Evolutionary conservation across 2,329 filamentous ascomycete genomes (phyloP).

Genomic region (Sclerotiophoma versabilis): DNA sequence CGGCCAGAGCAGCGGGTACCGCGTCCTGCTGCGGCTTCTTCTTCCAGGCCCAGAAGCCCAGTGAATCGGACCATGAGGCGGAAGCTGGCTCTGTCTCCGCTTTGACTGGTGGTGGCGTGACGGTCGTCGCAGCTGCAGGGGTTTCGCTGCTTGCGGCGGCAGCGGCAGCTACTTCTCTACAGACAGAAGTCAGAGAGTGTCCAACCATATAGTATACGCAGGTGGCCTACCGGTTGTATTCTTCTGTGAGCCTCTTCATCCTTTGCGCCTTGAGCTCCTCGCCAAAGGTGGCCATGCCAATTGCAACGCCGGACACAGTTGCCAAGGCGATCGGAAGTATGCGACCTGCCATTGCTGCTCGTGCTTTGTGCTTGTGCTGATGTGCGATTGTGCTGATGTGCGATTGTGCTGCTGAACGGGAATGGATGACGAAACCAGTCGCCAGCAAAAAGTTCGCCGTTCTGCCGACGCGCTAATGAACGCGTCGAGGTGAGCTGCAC

Average conservation of each 20-base stretch:
- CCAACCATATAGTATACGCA: neutral
- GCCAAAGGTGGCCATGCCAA: slow-evolving; percentile 44
- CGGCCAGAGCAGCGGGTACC: slow-evolving; percentile 63
- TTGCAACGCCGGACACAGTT: slow-evolving; percentile 40
- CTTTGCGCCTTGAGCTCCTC: slow-evolving; percentile 45
- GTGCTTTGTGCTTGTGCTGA: neutral
- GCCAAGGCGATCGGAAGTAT: slow-evolving; percentile 45
- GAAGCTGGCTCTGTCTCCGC: slow-evolving; percentile 18
- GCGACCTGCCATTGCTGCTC: slow-evolving; percentile 38
- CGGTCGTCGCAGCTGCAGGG: slow-evolving; percentile 17
- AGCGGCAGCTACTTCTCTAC: slow-evolving; percentile 36
- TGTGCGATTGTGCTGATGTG: neutral
- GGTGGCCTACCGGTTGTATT: slow-evolving; percentile 40
- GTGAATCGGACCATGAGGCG: slow-evolving; percentile 37
- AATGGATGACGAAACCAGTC: slow-evolving; percentile 28
- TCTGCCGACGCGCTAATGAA: slow-evolving; percentile 27
- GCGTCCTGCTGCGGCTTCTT: slow-evolving; percentile 48
- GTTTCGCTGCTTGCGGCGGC: slow-evolving; percentile 26
- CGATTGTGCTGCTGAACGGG: neutral
- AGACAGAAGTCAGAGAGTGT: slow-evolving; percentile 19
- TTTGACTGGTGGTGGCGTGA: slow-evolving; percentile 15
- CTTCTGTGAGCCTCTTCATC: slow-evolving; percentile 41
- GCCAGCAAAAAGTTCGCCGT: slow-evolving; percentile 26
- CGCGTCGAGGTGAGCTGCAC: slow-evolving; percentile 21
- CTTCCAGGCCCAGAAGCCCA: slow-evolving; percentile 46